phyloP scores from a whole-genome alignment of 164 flowering plant species.

The Berberis thunbergii region DNA sequence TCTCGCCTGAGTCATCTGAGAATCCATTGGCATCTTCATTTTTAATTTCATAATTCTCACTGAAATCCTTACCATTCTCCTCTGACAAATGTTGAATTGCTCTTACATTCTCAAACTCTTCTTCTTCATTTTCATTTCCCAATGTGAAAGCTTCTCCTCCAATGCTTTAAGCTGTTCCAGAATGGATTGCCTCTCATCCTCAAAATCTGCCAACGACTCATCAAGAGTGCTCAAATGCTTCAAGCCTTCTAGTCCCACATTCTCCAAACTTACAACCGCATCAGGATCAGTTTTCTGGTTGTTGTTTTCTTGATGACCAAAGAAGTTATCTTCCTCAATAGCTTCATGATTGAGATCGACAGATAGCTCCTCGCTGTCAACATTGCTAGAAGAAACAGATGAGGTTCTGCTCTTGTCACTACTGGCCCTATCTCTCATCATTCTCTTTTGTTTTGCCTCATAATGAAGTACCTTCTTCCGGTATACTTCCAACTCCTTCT shows the following conservation, averaged over 20 bases:
- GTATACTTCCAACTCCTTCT: conserved; percentile 49
- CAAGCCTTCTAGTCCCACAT: conserved; percentile 9
- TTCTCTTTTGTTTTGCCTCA: conserved; percentile 41
- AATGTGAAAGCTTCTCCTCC: conserved; percentile 72
- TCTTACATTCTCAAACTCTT: conserved; percentile 22
- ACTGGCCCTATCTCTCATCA: conserved; percentile 32
- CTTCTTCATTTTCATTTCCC: conserved; percentile 34
- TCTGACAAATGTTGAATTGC: conserved; percentile 19
- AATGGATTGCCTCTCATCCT: conserved; percentile 72
- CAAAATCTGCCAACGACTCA: conserved; percentile 60
- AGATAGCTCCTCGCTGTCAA: conserved; percentile 61
- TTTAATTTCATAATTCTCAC: conserved; percentile 9
- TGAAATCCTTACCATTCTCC: conserved; percentile 27
- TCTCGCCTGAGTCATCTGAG: conserved; percentile 30
- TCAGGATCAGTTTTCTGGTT: conserved; percentile 41
- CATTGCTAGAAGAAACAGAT: conserved; percentile 51
- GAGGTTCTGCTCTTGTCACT: conserved; percentile 37
- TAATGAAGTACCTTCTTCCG: conserved; percentile 42
- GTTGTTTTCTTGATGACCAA: conserved; percentile 24
- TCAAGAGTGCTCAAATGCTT: conserved; percentile 25
- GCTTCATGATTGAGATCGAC: conserved; percentile 51
- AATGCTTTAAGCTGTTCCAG: conserved; percentile 71
- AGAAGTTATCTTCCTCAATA: conserved; percentile 29
- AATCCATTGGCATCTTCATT: conserved; percentile 35
- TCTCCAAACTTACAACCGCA: conserved; percentile 50